phyloP scores from a whole-genome alignment of 2,329 filamentous ascomycete genomes.

The Teratosphaeria zuluensis region DNA sequence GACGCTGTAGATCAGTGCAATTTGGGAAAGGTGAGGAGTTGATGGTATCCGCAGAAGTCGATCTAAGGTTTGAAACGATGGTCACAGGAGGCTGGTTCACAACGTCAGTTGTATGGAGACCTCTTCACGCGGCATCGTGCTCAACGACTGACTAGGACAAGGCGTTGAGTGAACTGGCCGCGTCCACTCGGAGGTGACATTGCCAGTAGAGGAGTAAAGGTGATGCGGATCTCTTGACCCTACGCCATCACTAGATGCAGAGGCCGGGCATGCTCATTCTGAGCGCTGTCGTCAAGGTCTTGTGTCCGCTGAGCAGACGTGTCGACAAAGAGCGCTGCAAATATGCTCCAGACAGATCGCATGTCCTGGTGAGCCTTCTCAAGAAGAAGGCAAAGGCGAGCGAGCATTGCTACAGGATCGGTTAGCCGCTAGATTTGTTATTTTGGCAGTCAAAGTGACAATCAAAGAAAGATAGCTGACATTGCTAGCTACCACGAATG shows the following conservation, averaged over 20 bases:
- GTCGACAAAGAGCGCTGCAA: constrained; percentile 34
- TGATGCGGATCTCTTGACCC: constrained; percentile 41
- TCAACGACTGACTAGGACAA: background rate
- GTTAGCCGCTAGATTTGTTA: no score
- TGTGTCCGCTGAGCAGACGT: constrained; percentile 57
- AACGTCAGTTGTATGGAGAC: constrained; percentile 2
- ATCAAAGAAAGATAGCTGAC: no score
- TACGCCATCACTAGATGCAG: constrained; percentile 66
- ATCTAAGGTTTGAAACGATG: constrained; percentile 47
- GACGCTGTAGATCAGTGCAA: constrained; percentile 62
- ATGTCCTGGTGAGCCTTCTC: no score
- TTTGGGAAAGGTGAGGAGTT: constrained; percentile 48
- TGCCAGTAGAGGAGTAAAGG: constrained; percentile 7
- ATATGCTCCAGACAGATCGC: no score
- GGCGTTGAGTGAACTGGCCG: background rate
- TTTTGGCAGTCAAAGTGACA: no score
- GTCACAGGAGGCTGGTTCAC: constrained; percentile 37
- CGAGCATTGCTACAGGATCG: no score
- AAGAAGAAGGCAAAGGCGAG: no score
- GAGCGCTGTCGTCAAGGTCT: constrained; percentile 59
- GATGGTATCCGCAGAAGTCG: constrained; percentile 45
- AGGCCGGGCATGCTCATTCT: constrained; percentile 61
- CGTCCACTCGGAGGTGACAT: background rate
- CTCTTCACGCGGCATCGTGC: background rate
- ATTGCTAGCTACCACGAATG: no score